Evolutionary conservation across 2,329 filamentous ascomycete genomes (phyloP).

Genomic region (Balansia obtecta): DNA sequence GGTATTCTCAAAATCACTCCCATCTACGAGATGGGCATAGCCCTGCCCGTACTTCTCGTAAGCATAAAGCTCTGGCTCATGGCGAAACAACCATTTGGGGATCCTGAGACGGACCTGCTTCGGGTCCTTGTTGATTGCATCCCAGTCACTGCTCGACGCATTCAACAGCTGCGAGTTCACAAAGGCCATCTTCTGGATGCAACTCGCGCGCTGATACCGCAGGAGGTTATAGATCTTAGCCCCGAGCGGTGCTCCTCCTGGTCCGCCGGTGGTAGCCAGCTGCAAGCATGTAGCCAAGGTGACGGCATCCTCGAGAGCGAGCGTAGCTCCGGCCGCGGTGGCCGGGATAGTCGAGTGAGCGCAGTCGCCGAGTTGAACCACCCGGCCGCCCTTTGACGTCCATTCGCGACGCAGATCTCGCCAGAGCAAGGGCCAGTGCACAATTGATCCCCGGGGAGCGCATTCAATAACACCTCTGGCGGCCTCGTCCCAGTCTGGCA

Average conservation of each 20-base stretch:
- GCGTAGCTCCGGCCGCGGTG: slow-evolving; percentile 10
- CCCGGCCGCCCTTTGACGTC: slow-evolving; percentile 7
- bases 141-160: background rate
- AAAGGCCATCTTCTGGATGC: slow-evolving; percentile 5
- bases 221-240: slow-evolving; percentile 3
- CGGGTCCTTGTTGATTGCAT: slow-evolving; percentile 1
- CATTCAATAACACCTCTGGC: slow-evolving; percentile 1
- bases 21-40: background rate
- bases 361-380: slow-evolving; percentile 12
- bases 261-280: slow-evolving; percentile 1
- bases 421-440: slow-evolving; percentile 10
- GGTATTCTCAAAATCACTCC: background rate
- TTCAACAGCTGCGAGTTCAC: slow-evolving; percentile 3
- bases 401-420: slow-evolving; percentile 7
- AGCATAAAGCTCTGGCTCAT: slow-evolving; percentile 6
- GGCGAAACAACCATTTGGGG: slow-evolving; percentile 4
- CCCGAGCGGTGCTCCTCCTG: background rate
- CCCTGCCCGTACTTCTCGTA: slow-evolving; percentile 5
- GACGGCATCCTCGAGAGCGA: slow-evolving; percentile 11
- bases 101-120: background rate
- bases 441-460: slow-evolving; percentile 1
- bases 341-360: slow-evolving; percentile 12
- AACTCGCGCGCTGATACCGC: slow-evolving; percentile 5
- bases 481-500: slow-evolving; percentile 1
- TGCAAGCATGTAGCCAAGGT: slow-evolving; percentile 10